These are phyloP conservation scores for Talaromyces trachyspermus DNA, from an alignment of 495 filamentous ascomycete genomes.

Conservation along the genomic window DNA sequence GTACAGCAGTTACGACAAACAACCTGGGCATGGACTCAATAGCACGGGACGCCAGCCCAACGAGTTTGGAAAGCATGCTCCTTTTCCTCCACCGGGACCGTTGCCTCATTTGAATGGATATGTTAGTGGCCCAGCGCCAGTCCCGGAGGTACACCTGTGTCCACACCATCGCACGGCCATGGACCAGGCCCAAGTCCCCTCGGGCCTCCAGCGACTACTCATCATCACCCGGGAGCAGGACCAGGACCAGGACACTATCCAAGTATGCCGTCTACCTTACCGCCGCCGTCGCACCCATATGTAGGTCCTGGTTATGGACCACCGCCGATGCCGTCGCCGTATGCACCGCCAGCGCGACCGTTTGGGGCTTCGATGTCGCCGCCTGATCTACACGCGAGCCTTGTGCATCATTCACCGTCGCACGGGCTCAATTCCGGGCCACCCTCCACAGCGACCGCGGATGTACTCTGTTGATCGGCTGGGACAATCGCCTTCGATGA, in stretches of 20 bases:
- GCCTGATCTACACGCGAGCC: conserved; percentile 35
- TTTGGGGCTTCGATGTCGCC: conserved; percentile 42
- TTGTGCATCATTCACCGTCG: conserved; percentile 35
- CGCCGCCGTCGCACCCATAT: conserved; percentile 32
- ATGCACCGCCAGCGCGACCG: conserved; percentile 27
- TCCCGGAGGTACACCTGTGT: neutral
- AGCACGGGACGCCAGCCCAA: conserved; percentile 19
- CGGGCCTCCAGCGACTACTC: conserved; percentile 20
- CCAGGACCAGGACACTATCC: conserved; percentile 20
- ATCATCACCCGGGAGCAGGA: conserved; percentile 13
- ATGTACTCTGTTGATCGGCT: conserved; percentile 31
- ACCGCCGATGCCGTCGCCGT: conserved; percentile 33
- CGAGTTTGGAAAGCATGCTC: conserved; percentile 13
- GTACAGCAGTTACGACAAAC: conserved; percentile 32
- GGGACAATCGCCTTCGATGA: conserved; percentile 32
- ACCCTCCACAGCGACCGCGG: conserved; percentile 23
- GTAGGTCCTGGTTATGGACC: conserved; percentile 33
- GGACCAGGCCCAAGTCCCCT: conserved; percentile 20
- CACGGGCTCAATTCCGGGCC: conserved; percentile 27
- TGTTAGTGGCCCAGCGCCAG: conserved; percentile 7
- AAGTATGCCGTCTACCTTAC: conserved; percentile 10
- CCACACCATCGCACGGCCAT: conserved; percentile 6
- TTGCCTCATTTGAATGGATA: conserved; percentile 27
- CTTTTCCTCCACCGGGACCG: conserved; percentile 12
- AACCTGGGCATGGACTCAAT: conserved; percentile 26